Evolutionary conservation across 139 green algal genomes (phyloP), one percentile per base, ranked within the genome.

Genomic region (Astrephomene gubernaculifera): DNA sequence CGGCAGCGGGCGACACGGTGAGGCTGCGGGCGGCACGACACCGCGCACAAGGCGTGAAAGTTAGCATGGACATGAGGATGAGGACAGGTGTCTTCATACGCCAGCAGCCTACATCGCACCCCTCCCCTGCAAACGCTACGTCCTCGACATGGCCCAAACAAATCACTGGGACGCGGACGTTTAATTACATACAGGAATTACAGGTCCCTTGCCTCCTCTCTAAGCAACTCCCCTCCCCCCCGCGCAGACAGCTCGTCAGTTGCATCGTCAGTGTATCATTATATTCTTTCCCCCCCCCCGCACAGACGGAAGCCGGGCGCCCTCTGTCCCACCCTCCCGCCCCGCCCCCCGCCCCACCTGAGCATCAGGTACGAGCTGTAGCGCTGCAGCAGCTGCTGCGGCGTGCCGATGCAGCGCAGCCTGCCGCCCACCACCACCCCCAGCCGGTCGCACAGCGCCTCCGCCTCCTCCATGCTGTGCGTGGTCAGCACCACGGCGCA

Each of bases 391-490:
- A 98, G 93, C 60, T 94, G 90, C 75, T 97, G 87, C 9, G 91
- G 87, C 35, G 86, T 93, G 39, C 96, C 96, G 25, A 99, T 75
- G 76, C 93, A 96, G 57, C 91, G 90, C 86, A 99, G 90, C 24
- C 87, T 65, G 4, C 96, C 96, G 3, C 75, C 86, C 60, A 94
- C 91, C 91, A 99, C 96, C 82, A 99, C 96, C 85, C 92, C 95
- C 69, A 99, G 93, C 41, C 95, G 88, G 76, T 93, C 90, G 57
- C 94, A 96, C 82, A 99, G 90, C 36, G 92, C 95, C 85, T 98
- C 96, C 64, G 94, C 96, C 90, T 99, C 96, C 89, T 97, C 95
- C 96, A 99, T 98, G 81, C 81, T 94, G 90, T 98, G 95, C 6
- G 91, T 95, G 25, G 94, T 98, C 36, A 98, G 90, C 45, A 98